phyloP scores from a whole-genome alignment of 495 filamentous ascomycete species.

The Neurospora sublineolata region DNA sequence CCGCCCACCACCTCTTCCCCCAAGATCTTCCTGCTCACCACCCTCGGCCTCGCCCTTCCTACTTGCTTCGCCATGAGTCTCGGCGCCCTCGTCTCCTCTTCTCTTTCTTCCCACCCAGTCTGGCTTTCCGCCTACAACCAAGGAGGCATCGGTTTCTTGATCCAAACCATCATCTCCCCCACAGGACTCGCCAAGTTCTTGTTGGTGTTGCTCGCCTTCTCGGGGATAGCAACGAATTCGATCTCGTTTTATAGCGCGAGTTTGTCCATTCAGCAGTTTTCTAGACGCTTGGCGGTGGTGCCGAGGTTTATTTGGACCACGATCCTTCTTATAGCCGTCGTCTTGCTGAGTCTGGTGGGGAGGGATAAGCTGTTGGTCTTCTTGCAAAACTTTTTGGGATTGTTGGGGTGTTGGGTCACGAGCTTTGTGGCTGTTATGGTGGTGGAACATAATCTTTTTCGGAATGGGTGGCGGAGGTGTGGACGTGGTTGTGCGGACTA shows the following conservation, averaged over 20 bases:
- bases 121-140: constrained; percentile 36
- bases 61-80: constrained; percentile 45
- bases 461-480: constrained; percentile 23
- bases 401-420: constrained; percentile 51
- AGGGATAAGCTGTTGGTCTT: constrained; percentile 30
- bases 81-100: constrained; percentile 42
- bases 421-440: constrained; percentile 47
- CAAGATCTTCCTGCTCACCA: constrained; percentile 42
- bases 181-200: constrained; percentile 47
- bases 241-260: constrained; percentile 35
- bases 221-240: constrained; percentile 39
- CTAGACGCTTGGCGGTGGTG: constrained; percentile 25
- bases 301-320: constrained; percentile 40
- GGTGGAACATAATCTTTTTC: constrained; percentile 50
- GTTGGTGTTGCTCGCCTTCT: constrained; percentile 43
- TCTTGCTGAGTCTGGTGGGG: constrained; percentile 35
- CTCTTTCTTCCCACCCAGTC: constrained; percentile 34
- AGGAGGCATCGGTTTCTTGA: constrained; percentile 46
- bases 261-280: constrained; percentile 33
- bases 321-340: constrained; percentile 30
- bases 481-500: constrained; percentile 19
- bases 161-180: constrained; percentile 44
- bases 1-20: constrained; percentile 37
- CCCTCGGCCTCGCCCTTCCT: constrained; percentile 38
- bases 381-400: constrained; percentile 43